Percentiles rank a stretch among this genome's conserved stretches.
phyloP scores from a whole-genome alignment of 2,329 filamentous ascomycete genomes.

The Aschersonia sp. region DNA sequence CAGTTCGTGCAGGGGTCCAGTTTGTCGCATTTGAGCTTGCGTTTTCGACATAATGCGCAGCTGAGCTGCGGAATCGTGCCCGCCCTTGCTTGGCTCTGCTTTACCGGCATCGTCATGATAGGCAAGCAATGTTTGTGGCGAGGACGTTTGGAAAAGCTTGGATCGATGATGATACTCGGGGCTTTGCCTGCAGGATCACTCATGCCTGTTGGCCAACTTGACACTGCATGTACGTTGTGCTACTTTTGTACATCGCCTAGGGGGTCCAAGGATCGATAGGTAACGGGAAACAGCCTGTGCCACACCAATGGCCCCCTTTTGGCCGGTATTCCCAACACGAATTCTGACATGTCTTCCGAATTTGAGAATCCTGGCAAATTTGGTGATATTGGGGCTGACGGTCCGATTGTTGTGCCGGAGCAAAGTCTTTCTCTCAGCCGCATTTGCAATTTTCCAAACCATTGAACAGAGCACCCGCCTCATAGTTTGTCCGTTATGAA shows the following conservation, averaged over 20 bases:
- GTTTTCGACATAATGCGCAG: slow-evolving; percentile 7
- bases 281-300: too few species aligned
- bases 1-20: slow-evolving; percentile 9
- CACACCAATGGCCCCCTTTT: too few species aligned
- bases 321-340: neutral
- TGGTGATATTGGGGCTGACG: neutral
- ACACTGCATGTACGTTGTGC: too few species aligned
- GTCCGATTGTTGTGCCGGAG: neutral
- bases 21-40: slow-evolving; percentile 11
- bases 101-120: neutral
- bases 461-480: too few species aligned
- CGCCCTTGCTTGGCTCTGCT: neutral
- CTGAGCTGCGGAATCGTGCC: slow-evolving; percentile 5
- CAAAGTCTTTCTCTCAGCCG: neutral
- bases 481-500: neutral
- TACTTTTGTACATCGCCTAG: too few species aligned
- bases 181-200: too few species aligned
- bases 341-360: neutral
- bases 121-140: neutral
- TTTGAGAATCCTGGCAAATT: neutral
- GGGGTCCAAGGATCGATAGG: too few species aligned
- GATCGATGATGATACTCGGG: too few species aligned
- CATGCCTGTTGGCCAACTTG: too few species aligned
- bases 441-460: neutral
- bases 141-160: too few species aligned